A percentile compares a stretch with the other conserved stretches of the same genome.
These are phyloP conservation scores for Trichoderma sp. DNA, from an alignment of 2,329 filamentous ascomycete genomes.

Conservation along the genomic window DNA sequence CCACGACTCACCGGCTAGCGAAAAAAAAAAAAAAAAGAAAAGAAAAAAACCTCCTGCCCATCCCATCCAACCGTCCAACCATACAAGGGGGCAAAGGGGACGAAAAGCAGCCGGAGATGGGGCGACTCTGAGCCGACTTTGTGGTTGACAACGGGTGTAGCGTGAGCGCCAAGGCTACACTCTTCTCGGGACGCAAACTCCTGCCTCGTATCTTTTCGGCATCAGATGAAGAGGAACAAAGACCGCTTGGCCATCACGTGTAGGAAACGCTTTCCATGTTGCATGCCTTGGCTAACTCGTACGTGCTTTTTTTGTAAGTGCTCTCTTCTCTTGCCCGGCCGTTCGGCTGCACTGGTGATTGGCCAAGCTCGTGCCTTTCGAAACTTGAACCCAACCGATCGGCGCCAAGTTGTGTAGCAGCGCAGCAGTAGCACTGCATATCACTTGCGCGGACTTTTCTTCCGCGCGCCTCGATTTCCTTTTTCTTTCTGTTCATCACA, in stretches of 20 bases:
- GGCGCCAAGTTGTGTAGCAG: neutral
- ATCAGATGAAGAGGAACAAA: neutral
- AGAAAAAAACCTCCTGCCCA: neutral
- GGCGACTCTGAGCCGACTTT: slow-evolving; percentile 6
- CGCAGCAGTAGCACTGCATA: neutral
- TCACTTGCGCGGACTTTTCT: neutral
- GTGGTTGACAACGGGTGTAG: neutral
- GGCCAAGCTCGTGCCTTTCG: neutral
- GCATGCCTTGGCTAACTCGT: neutral
- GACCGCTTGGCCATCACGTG: slow-evolving; percentile 5
- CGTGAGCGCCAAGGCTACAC: slow-evolving; percentile 5
- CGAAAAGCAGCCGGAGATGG: slow-evolving; percentile 12
- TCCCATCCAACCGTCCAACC: neutral
- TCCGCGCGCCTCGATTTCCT: neutral
- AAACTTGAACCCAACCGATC: neutral
- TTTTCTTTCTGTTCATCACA: neutral
- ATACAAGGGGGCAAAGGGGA: neutral
- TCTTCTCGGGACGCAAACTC: neutral
- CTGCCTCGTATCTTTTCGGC: slow-evolving; percentile 12
- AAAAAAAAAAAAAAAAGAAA: neutral
- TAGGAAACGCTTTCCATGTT: neutral
- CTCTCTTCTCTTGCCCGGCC: neutral
- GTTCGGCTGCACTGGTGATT: slow-evolving; percentile 5
- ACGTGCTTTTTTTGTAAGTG: neutral
- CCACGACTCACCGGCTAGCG: neutral